A percentile compares a stretch with the other conserved stretches of the same genome.
These are phyloP conservation scores for Pelargonium myrrhifolium DNA, from an alignment of 441 rosid species.

Conservation along the genomic window DNA sequence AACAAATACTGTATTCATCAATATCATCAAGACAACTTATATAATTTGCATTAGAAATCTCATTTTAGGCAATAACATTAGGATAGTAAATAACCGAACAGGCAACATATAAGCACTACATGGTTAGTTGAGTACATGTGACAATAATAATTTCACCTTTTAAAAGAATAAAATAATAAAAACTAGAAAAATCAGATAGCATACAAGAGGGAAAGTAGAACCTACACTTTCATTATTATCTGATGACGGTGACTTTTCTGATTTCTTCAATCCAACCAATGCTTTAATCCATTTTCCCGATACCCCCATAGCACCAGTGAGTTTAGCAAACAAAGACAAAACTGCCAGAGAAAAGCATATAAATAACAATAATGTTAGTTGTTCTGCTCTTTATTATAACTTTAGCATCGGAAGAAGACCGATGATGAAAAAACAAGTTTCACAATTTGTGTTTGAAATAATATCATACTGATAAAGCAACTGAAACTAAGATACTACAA, in stretches of 20 bases:
- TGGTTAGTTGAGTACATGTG: too few species aligned
- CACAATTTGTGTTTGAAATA: not conserved
- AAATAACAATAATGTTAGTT: not conserved
- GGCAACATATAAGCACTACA: too few species aligned
- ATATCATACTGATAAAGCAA: not conserved
- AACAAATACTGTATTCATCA: too few species aligned
- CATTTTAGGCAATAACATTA: not conserved
- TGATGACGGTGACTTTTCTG: constrained; percentile 63
- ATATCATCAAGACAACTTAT: not conserved
- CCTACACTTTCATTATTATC: constrained; percentile 59
- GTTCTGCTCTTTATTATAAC: not conserved
- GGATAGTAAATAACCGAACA: not conserved
- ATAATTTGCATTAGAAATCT: not conserved
- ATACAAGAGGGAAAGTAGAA: constrained; percentile 6
- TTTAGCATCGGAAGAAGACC: not conserved
- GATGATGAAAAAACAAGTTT: not conserved
- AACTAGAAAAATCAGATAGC: not conserved
- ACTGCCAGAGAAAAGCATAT: constrained; percentile 27
- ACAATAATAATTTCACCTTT: too few species aligned
- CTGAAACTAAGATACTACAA: too few species aligned
- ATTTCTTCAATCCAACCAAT: constrained; percentile 69
- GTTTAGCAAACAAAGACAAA: constrained; percentile 20
- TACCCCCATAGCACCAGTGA: constrained; percentile 57
- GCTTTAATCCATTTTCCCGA: constrained; percentile 94
- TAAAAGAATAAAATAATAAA: not conserved